Evolutionary conservation across 2,329 filamentous ascomycete species (phyloP), one percentile per base, ranked within the genome.

Genomic region (Neoarthrinium moseri): DNA sequence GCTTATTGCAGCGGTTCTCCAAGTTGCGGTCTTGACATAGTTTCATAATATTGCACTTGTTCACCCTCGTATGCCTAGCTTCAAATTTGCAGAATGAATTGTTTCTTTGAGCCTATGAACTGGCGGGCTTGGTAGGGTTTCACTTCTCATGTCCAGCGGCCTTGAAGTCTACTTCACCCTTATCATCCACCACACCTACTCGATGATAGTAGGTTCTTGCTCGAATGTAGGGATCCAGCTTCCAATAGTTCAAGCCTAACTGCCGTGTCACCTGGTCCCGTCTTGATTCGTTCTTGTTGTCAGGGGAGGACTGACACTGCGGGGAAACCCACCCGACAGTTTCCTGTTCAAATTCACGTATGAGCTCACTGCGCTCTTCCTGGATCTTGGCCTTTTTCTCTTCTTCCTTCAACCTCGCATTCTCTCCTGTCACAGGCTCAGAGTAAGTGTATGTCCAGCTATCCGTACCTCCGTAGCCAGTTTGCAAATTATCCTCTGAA

Each of bases 381-480:
- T 78, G 58, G 4, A 88, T 60, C 38, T 65, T 64, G 6, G 78
- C 71, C 22, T 70, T 70, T 4, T 71, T 70, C 20, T 62, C 71
- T 4, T 64, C 44, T 37, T 59, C 48, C 42, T 75, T 64, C 71
- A 84, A 76, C 6, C 59, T 55, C 15, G 72, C 70, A 57, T 89
- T 84, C 61, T 89, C 86, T 11, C 72, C 76, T 0, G 70, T 58
- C 2, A 68, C 56, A 0, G 84, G 80, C 56, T 89, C 84, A 6
- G 75, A 57, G 56, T 87, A 90, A 39, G 71, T 67, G 63, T 89
- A 90, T 37, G 75, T 70, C 74, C 77, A 89, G 43, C 81, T 66
- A 46, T 88, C 84, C 15, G 81, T 73, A 32, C 86, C 86, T 20
- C 84, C 86, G 6, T 87, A 73, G 46, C 85, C 83, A 51, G 75